Conservation (phyloP, 208 protist genomes). For the Polymyxa betae region DNA sequence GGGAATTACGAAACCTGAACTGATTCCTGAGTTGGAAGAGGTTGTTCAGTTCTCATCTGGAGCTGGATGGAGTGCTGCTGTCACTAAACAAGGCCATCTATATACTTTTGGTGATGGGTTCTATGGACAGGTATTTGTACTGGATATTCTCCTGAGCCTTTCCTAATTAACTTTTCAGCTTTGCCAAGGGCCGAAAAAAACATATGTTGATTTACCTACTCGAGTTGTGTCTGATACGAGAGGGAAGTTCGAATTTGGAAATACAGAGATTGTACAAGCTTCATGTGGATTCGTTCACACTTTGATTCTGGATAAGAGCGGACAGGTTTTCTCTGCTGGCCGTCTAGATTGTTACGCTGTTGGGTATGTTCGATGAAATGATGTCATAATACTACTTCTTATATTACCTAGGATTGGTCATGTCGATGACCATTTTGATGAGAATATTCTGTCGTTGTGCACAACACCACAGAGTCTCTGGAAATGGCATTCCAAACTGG, state of each 20-base stretch:
- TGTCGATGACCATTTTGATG: conserved; percentile 3
- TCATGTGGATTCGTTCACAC: conserved; percentile 28
- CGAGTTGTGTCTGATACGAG: background rate
- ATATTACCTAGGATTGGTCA: conserved; percentile 3
- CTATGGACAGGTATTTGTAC: conserved; percentile 45
- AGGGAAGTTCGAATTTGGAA: background rate
- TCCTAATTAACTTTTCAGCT: background rate
- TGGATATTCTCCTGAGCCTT: background rate
- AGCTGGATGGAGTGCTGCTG: conserved; percentile 29
- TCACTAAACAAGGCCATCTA: background rate
- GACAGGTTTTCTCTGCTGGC: background rate
- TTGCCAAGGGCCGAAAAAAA: background rate
- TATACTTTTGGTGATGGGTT: conserved; percentile 45
- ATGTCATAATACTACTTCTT: background rate
- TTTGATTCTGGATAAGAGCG: background rate
- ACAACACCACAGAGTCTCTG: background rate
- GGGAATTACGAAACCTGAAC: background rate
- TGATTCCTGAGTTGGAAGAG: background rate
- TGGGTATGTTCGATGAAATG: background rate
- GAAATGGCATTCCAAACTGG: background rate
- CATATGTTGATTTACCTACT: background rate
- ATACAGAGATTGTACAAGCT: background rate
- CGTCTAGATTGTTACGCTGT: conserved; percentile 38
- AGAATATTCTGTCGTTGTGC: background rate
- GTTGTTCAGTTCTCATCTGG: background rate